A percentile compares a stretch with the other conserved stretches of the same genome.
Conservation (phyloP, 208 protist genomes). For the Leishmania major region DNA sequence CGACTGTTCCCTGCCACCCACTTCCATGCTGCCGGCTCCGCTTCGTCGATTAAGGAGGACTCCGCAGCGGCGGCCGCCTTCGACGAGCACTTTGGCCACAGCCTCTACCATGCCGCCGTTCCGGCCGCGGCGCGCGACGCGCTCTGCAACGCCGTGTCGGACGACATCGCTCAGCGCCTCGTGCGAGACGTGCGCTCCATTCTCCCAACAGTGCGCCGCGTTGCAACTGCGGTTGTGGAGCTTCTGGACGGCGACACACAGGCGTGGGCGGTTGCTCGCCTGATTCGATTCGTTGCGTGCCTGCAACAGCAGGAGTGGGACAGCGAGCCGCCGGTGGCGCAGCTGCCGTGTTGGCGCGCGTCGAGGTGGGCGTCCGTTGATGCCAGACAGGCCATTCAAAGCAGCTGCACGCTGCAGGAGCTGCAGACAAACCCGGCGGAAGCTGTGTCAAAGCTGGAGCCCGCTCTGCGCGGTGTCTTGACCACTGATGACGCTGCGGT, state of each 20-base stretch:
- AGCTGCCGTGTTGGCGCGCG: conserved; percentile 50
- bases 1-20: conserved; percentile 48
- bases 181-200: conserved; percentile 42
- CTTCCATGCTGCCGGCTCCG: background rate
- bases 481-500: background rate
- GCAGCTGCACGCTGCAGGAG: conserved; percentile 17
- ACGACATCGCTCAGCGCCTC: conserved; percentile 46
- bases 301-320: conserved; percentile 69
- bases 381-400: conserved; percentile 8
- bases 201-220: conserved; percentile 55
- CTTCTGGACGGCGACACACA: conserved; percentile 52
- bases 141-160: conserved; percentile 51
- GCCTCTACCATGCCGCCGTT: conserved; percentile 33
- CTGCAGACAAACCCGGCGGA: conserved; percentile 17
- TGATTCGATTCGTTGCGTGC: conserved; percentile 69
- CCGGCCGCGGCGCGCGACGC: conserved; percentile 23
- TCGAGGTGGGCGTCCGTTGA: background rate
- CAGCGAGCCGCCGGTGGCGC: conserved; percentile 41
- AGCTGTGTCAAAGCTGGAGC: conserved; percentile 17
- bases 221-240: conserved; percentile 56
- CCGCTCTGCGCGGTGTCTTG: conserved; percentile 7
- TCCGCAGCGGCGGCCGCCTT: conserved; percentile 12
- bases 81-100: conserved; percentile 21
- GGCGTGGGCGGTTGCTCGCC: conserved; percentile 35
- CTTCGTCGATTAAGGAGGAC: background rate